Evolutionary conservation across 805 yeast species (phyloP).

Genomic region (Komagataella pseudopastoris): DNA sequence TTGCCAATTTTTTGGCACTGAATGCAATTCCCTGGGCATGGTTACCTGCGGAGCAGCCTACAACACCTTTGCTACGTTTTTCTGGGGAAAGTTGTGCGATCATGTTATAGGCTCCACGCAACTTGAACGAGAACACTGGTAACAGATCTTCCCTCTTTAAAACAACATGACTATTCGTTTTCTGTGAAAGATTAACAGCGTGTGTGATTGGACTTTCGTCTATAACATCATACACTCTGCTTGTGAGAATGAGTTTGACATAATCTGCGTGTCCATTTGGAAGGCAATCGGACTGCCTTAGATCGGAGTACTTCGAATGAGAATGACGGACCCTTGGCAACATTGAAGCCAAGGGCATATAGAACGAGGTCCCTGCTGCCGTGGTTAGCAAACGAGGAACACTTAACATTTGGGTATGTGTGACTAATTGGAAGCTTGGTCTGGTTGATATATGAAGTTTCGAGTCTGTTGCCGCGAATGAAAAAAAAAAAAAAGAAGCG

Average conservation of each 20-base stretch:
- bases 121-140: conserved; percentile 92
- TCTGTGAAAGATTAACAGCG: conserved; percentile 65
- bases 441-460: background rate
- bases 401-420: background rate
- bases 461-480: background rate
- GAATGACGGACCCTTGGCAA: background rate
- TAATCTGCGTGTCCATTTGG: conserved; percentile 79
- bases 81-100: conserved; percentile 72
- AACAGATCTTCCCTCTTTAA: conserved; percentile 86
- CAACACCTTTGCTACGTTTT: conserved; percentile 68
- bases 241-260: conserved; percentile 76
- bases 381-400: background rate
- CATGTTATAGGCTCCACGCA: conserved; percentile 97
- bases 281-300: conserved; percentile 34
- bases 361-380: background rate
- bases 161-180: conserved; percentile 60
- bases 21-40: conserved; percentile 99
- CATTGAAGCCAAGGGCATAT: background rate
- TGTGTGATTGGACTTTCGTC: conserved; percentile 76
- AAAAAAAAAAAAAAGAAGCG: background rate
- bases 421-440: background rate
- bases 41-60: conserved; percentile 98
- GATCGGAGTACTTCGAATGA: conserved; percentile 1
- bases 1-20: conserved; percentile 71
- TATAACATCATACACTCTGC: conserved; percentile 90